Base-by-base conservation (phyloP, 495 filamentous ascomycete species). In the Trichoderma asperelloides region DNA sequence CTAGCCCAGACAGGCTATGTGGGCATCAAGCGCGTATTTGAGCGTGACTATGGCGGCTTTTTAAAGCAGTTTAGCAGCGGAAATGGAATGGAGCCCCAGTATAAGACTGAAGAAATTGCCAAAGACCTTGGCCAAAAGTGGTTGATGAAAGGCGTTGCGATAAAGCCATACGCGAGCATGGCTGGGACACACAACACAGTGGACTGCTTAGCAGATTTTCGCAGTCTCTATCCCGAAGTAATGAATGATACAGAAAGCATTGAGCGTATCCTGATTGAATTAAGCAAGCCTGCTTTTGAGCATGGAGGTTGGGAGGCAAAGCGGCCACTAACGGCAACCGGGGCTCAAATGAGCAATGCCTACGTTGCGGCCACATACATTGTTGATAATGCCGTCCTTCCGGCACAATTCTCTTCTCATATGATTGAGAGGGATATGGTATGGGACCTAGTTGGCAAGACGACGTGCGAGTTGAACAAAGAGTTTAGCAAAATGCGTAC, bases 21-120 rank as follows among this genome's bases (percentile, higher is more conserved):
- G 7, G 81, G 81, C 0, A 81, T 84, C 57, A 77, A 80, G 65
- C 76, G 79, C 49, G 76, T 82, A 0, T 78, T 75, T 40, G 79
- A 82, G 63, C 68, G 77, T 27, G 67, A 64, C 9, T 82, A 82
- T 33, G 80, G 79, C 15, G 81, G 80, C 3, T 83, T 77, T 57
- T 67, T 83, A 6, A 57, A 68, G 12, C 76, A 69, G 66, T 82
- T 82, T 66, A 71, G 73, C n/a, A 57, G 74, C 27, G 79, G 77
- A 0, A 74, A 66, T 23, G 72, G 67, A 2, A 74, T 72, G 43
- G 69, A 72, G 1, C 78, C 78, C 6, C 65, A 66, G 4, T 81
- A 71, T 49, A 39, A 68, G 33, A 60, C 69, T 8, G 67, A 75
- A 0, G 73, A 77, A 64, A 40, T 82, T 12, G 70, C 72, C 2